Percentiles rank a stretch among this genome's conserved stretches.
Evolutionary conservation across 495 filamentous ascomycete species (phyloP).

Genomic region (Aspergillus hancockii): DNA sequence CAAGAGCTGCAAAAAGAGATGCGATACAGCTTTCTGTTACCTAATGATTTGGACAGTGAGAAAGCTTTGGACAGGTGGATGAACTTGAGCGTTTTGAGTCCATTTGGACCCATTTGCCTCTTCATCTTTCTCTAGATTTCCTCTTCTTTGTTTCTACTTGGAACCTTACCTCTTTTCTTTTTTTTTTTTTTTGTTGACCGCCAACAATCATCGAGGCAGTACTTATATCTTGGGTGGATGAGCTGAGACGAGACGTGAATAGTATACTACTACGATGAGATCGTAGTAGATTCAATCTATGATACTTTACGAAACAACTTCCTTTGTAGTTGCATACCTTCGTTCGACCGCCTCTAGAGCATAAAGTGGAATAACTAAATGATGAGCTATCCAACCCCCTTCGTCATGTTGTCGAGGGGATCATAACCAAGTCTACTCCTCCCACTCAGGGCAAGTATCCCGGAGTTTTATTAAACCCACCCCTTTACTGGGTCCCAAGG

Average conservation of each 20-base stretch:
- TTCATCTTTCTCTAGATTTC: slow-evolving; percentile 2
- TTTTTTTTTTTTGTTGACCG: background rate
- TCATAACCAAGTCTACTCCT: background rate
- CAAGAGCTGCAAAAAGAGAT: slow-evolving; percentile 12
- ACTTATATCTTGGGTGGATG: background rate
- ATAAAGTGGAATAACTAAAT: background rate
- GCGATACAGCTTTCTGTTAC: slow-evolving; percentile 17
- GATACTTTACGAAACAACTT: background rate
- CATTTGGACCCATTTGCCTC: background rate
- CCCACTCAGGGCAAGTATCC: background rate
- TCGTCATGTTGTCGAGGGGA: background rate
- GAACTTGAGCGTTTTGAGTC: slow-evolving; percentile 4
- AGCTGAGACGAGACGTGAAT: background rate
- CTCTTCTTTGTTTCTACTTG: slow-evolving; percentile 2
- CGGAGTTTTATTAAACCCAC: background rate
- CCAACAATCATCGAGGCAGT: background rate
- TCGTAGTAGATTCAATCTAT: background rate
- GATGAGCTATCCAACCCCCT: background rate
- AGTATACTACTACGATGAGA: slow-evolving; percentile 4
- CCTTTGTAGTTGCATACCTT: background rate
- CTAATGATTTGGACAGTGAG: slow-evolving; percentile 19
- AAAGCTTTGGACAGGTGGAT: slow-evolving; percentile 15
- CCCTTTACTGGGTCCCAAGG: background rate
- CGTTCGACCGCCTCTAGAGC: background rate
- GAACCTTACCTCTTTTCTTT: background rate